Percentiles rank a stretch among this genome's conserved stretches.
Evolutionary conservation across 129 eudicot species (phyloP).

Genomic region (Silybum marianum): DNA sequence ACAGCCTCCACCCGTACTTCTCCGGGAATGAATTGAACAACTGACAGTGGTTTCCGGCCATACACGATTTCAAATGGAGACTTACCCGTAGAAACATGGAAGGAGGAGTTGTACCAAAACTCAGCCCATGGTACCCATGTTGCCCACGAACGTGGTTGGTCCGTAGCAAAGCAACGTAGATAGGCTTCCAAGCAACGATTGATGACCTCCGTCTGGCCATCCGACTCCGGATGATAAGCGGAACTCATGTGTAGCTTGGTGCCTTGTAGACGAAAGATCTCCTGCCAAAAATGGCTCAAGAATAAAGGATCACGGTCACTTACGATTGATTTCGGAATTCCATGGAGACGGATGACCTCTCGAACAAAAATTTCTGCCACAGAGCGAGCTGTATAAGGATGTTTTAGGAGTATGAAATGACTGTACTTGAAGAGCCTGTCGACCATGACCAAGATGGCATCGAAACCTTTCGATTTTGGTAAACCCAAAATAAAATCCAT

Average conservation of each 20-base stretch:
- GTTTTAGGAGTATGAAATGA: neutral
- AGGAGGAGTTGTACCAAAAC: neutral
- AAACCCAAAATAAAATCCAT: neutral
- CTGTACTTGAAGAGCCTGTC: neutral
- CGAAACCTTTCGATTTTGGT: neutral
- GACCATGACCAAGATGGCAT: neutral
- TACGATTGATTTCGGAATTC: neutral
- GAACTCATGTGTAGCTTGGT: neutral
- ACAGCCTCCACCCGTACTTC: neutral
- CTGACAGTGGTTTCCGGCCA: neutral
- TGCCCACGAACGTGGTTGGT: neutral
- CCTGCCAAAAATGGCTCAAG: neutral
- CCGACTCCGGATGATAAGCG: neutral
- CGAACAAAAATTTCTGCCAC: neutral
- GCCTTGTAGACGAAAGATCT: too few relatives aligned
- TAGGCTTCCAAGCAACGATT: neutral
- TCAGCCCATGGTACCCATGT: neutral
- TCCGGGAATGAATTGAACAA: neutral
- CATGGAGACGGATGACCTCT: neutral
- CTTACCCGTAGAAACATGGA: neutral
- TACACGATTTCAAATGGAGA: neutral
- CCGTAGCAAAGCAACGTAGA: neutral
- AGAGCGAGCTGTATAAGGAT: neutral
- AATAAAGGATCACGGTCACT: neutral
- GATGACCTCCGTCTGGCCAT: neutral